Conservation (phyloP, 768 basidiomycete genomes). For the Leccinum barrowsii region DNA sequence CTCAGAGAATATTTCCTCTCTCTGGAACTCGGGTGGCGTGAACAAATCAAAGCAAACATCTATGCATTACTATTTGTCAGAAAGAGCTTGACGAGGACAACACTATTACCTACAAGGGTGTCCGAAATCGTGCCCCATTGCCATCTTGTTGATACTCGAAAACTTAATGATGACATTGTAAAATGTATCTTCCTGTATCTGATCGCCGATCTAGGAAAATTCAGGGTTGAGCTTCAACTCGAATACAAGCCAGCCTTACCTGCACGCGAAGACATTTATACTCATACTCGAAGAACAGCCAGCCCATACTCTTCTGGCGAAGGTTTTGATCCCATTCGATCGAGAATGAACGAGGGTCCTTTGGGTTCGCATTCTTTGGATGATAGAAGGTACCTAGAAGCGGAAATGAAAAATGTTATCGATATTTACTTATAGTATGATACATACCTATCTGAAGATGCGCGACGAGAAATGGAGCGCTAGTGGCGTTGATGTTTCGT, state of each 20-base stretch:
- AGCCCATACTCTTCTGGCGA: constrained; percentile 42
- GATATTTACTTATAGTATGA: constrained; percentile 1
- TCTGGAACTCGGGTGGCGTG: constrained; percentile 63
- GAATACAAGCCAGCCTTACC: constrained; percentile 34
- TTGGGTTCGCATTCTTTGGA: constrained; percentile 20
- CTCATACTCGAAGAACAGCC: constrained; percentile 63
- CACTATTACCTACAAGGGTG: constrained; percentile 51
- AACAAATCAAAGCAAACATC: constrained; percentile 67
- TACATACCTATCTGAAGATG: constrained; percentile 64
- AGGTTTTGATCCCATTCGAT: constrained; percentile 65
- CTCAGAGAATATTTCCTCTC: constrained; percentile 50
- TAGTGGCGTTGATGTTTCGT: constrained; percentile 40
- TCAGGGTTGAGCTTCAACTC: background rate
- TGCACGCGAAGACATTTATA: constrained; percentile 62
- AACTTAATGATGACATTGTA: constrained; percentile 53
- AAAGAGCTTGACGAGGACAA: constrained; percentile 2
- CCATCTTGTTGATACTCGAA: constrained; percentile 56
- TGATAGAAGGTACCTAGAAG: constrained; percentile 28
- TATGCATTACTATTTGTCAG: constrained; percentile 24
- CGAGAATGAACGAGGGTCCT: constrained; percentile 53
- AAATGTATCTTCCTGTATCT: constrained; percentile 47
- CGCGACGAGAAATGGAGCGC: constrained; percentile 51
- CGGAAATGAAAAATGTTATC: background rate
- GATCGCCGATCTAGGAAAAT: constrained; percentile 53
- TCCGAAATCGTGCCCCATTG: constrained; percentile 55